phyloP scores from a whole-genome alignment of 805 yeast genomes.

The Candida jianshihensis region DNA sequence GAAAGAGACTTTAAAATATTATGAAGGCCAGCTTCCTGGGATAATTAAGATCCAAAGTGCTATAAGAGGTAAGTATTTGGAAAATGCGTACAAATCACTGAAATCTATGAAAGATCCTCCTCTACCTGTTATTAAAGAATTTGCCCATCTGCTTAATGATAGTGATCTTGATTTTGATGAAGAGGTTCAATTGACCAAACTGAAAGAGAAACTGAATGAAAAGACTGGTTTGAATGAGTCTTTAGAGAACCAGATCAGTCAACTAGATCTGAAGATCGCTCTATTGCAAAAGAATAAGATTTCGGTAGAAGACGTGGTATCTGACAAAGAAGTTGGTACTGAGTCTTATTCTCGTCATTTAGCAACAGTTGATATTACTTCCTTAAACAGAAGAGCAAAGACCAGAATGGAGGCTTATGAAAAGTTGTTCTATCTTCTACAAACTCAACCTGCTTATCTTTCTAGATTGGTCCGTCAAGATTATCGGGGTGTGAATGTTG shows the following conservation, averaged over 20 bases:
- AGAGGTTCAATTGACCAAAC: conserved; percentile 59
- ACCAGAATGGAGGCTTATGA: conserved; percentile 63
- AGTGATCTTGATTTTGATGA: conserved; percentile 68
- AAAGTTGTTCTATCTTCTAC: conserved; percentile 72
- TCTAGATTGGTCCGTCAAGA: conserved; percentile 41
- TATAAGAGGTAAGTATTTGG: conserved; percentile 60
- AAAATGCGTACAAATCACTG: conserved; percentile 66
- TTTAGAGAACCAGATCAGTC: conserved; percentile 67
- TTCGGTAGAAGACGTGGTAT: conserved; percentile 60
- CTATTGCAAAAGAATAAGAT: conserved; percentile 74
- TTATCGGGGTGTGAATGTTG: conserved; percentile 22
- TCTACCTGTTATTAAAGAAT: conserved; percentile 64
- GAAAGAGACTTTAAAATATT: conserved; percentile 35
- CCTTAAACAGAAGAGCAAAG: conserved; percentile 28
- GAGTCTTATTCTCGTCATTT: neutral
- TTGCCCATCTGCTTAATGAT: conserved; percentile 68
- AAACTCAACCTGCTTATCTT: conserved; percentile 74
- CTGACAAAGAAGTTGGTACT: conserved; percentile 30
- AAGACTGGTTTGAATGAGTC: conserved; percentile 65
- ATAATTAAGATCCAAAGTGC: conserved; percentile 70
- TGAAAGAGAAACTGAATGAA: conserved; percentile 62
- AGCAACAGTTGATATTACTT: conserved; percentile 19
- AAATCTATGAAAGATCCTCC: conserved; percentile 72
- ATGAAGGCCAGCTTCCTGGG: conserved; percentile 45
- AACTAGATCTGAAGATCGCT: conserved; percentile 71